A percentile compares a stretch with the other conserved stretches of the same genome.
phyloP scores from a whole-genome alignment of 768 basidiomycete genomes.

The Suillus variegatus region DNA sequence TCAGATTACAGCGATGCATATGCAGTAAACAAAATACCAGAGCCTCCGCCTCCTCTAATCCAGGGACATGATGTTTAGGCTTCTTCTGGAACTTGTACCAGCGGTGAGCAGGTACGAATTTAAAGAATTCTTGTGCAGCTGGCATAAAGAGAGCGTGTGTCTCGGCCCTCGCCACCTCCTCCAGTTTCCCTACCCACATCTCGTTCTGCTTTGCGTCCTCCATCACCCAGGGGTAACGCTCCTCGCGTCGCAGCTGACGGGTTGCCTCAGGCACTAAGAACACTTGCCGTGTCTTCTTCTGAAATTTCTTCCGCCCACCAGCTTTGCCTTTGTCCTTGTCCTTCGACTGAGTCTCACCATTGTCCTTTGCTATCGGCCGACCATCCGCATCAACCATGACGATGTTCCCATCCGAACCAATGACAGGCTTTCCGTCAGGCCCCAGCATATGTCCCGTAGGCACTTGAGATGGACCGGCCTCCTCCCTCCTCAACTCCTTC shows the following conservation, averaged over 20 bases:
- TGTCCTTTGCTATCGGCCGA: slow-evolving; percentile 55
- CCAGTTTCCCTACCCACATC: slow-evolving; percentile 80
- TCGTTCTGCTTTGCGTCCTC: slow-evolving; percentile 76
- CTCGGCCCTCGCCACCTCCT: slow-evolving; percentile 69
- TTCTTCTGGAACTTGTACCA: slow-evolving; percentile 95
- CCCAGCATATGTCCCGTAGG: slow-evolving; percentile 78
- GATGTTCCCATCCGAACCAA: slow-evolving; percentile 71
- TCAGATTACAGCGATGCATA: not conserved
- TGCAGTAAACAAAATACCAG: slow-evolving; percentile 44
- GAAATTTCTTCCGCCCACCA: slow-evolving; percentile 69
- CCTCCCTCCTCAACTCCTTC: slow-evolving; percentile 70
- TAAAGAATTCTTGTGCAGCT: slow-evolving; percentile 77
- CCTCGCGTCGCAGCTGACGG: slow-evolving; percentile 79
- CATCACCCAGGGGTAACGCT: slow-evolving; percentile 90
- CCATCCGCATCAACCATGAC: slow-evolving; percentile 86
- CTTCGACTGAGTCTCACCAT: slow-evolving; percentile 32
- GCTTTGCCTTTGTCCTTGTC: slow-evolving; percentile 37
- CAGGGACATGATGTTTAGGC: slow-evolving; percentile 70
- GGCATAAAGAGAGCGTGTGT: slow-evolving; percentile 87
- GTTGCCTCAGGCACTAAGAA: slow-evolving; percentile 79
- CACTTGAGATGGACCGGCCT: slow-evolving; percentile 39
- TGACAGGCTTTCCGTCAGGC: slow-evolving; percentile 80
- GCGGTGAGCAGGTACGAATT: slow-evolving; percentile 83
- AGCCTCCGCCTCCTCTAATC: slow-evolving; percentile 67
- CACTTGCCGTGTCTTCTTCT: slow-evolving; percentile 83